Percentiles rank a stretch among this genome's conserved stretches.
These are phyloP conservation scores for Aspergillus kassunensis DNA, from an alignment of 495 filamentous ascomycete genomes.

Conservation along the genomic window DNA sequence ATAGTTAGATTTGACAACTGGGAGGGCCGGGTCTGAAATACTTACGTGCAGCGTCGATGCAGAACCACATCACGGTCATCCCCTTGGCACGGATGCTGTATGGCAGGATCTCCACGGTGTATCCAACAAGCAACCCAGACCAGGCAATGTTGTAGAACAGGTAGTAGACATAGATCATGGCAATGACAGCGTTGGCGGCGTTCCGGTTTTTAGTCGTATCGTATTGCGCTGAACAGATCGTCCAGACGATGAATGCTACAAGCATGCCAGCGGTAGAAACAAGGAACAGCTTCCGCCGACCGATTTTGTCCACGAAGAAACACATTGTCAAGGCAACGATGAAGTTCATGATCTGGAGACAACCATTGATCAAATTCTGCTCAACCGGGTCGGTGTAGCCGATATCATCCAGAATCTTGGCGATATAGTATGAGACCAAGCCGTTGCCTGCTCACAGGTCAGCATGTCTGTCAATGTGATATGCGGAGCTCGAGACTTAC, in stretches of 20 bases:
- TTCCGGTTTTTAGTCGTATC: conserved; percentile 39
- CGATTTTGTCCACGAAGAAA: conserved; percentile 56
- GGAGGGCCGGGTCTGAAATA: not conserved
- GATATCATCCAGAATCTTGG: conserved; percentile 51
- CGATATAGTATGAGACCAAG: conserved; percentile 61
- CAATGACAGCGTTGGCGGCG: conserved; percentile 49
- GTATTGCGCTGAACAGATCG: conserved; percentile 53
- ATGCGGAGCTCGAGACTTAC: conserved; percentile 16
- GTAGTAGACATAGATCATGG: conserved; percentile 58
- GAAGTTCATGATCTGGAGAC: conserved; percentile 33
- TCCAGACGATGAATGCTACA: conserved; percentile 54
- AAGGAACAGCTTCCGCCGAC: conserved; percentile 56
- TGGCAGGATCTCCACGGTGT: conserved; percentile 63
- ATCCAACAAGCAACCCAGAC: conserved; percentile 60
- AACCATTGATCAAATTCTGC: conserved; percentile 39
- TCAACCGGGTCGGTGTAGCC: conserved; percentile 48
- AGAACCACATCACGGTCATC: conserved; percentile 62
- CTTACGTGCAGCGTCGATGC: conserved; percentile 42
- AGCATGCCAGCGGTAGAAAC: conserved; percentile 57
- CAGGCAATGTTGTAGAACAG: conserved; percentile 57
- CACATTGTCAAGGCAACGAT: conserved; percentile 37
- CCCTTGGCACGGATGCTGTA: conserved; percentile 69
- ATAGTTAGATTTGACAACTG: conserved; percentile 37
- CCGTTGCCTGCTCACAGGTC: conserved; percentile 37
- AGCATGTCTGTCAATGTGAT: too few relatives aligned